Conservation (phyloP, 2,329 filamentous ascomycete genomes). For the Alternaria arborescens region DNA sequence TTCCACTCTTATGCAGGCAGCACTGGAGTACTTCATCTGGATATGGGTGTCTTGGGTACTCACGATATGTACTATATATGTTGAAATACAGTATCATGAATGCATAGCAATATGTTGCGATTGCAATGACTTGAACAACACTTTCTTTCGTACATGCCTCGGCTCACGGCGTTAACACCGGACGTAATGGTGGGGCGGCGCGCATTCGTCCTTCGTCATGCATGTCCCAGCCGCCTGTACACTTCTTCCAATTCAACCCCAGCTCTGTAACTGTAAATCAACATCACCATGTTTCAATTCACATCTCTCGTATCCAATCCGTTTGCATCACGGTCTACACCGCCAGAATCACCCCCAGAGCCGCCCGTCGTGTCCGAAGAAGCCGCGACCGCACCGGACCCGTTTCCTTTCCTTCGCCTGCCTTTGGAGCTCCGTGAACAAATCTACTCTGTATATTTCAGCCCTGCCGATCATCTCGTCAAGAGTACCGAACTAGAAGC, state of each 20-base stretch:
- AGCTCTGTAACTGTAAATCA: not conserved
- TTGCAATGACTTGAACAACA: not conserved
- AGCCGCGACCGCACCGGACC: not conserved
- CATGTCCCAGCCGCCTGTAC: conserved; percentile 4
- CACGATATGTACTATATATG: conserved; percentile 6
- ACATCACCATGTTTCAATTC: conserved; percentile 11
- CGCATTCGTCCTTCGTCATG: not conserved
- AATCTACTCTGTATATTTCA: conserved; percentile 44
- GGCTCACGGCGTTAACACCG: conserved; percentile 14
- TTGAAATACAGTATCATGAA: not conserved
- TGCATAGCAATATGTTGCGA: not conserved
- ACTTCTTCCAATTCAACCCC: not conserved
- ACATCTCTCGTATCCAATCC: conserved; percentile 8
- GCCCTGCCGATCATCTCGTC: conserved; percentile 31
- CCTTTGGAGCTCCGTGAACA: conserved; percentile 45
- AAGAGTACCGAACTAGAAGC: conserved; percentile 16
- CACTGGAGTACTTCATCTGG: not conserved
- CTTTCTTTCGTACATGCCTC: conserved; percentile 10
- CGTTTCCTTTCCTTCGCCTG: conserved; percentile 40
- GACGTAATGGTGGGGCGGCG: conserved; percentile 11
- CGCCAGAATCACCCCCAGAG: not conserved
- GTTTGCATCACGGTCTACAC: conserved; percentile 3
- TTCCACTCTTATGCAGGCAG: conserved; percentile 16
- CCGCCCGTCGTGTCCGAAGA: not conserved
- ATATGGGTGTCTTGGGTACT: not conserved